These are phyloP conservation scores for Serendipita sp. DNA, from an alignment of 768 basidiomycete species.

Conservation along the genomic window DNA sequence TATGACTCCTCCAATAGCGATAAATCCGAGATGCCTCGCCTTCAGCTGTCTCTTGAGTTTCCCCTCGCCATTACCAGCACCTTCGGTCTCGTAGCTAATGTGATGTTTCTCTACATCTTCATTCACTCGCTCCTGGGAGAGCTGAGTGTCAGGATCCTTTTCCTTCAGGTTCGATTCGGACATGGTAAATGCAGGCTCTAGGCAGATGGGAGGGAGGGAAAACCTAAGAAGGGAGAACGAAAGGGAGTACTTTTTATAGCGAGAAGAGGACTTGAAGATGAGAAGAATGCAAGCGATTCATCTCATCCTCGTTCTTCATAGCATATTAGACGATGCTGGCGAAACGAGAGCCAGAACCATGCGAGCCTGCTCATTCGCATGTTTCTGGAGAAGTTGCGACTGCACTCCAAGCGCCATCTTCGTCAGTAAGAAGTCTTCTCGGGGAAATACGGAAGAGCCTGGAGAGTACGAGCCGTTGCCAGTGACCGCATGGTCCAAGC, in stretches of 20 bases:
- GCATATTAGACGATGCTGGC: too few species aligned
- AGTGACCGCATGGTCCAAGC: too few species aligned
- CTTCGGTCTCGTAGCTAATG: not conserved
- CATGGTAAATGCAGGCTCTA: not conserved
- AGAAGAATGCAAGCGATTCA: too few species aligned
- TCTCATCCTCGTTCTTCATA: too few species aligned
- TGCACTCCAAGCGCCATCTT: too few species aligned
- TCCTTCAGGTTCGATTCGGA: not conserved
- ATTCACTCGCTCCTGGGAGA: not conserved
- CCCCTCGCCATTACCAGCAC: not conserved
- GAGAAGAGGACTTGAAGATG: too few species aligned
- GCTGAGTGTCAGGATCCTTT: not conserved
- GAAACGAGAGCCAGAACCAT: too few species aligned
- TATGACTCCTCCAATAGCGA: conserved; percentile 31
- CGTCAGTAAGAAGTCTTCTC: too few species aligned
- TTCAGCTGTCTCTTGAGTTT: conserved; percentile 45
- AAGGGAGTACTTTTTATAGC: not conserved
- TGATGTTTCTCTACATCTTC: not conserved
- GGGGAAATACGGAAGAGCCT: too few species aligned
- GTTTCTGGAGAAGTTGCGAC: too few species aligned
- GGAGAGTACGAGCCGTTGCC: too few species aligned
- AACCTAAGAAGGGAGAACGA: not conserved
- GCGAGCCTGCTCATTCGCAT: too few species aligned
- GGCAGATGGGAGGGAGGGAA: not conserved
- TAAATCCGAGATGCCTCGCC: conserved; percentile 71